A percentile compares a stretch with the other conserved stretches of the same genome.
These are phyloP conservation scores for Ustilaginoidea virens DNA, from an alignment of 2,329 filamentous ascomycete genomes.

Conservation along the genomic window DNA sequence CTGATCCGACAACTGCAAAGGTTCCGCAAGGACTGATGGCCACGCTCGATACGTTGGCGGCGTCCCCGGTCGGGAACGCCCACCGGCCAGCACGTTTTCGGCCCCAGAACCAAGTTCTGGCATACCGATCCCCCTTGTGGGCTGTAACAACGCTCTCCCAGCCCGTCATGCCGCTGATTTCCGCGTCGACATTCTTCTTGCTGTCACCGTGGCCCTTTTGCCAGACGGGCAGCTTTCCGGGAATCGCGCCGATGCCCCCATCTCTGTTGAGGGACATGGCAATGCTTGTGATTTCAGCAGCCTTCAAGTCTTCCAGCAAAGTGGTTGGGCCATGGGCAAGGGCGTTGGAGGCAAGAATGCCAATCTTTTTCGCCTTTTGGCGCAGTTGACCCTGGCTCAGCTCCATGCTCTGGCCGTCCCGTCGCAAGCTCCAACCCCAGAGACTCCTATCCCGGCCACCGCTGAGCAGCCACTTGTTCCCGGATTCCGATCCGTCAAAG, in stretches of 20 bases:
- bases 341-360: slow-evolving; percentile 45
- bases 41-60: slow-evolving; percentile 69
- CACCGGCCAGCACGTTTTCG: slow-evolving; percentile 84
- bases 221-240: slow-evolving; percentile 70
- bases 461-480: slow-evolving; percentile 88
- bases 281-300: slow-evolving; percentile 81
- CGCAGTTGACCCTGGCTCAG: slow-evolving; percentile 81
- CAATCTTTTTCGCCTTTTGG: slow-evolving; percentile 77
- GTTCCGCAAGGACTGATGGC: slow-evolving; percentile 84
- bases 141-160: slow-evolving; percentile 97
- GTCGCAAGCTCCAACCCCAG: slow-evolving; percentile 91
- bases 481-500: slow-evolving; percentile 75
- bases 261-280: slow-evolving; percentile 88
- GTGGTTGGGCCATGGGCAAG: slow-evolving; percentile 45
- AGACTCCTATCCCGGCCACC: slow-evolving; percentile 79
- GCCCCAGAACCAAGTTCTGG: slow-evolving; percentile 97
- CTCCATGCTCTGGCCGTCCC: slow-evolving; percentile 86
- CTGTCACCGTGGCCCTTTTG: slow-evolving; percentile 55
- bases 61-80: slow-evolving; percentile 79
- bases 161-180: slow-evolving; percentile 64
- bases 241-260: slow-evolving; percentile 76
- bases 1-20: slow-evolving; percentile 81
- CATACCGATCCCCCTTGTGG: slow-evolving; percentile 70
- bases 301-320: slow-evolving; percentile 63
- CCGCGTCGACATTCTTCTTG: slow-evolving; percentile 45